Evolutionary conservation across 2,329 filamentous ascomycete genomes (phyloP), one percentile per base, ranked within the genome.

Genomic region (Colletotrichum australisinense): DNA sequence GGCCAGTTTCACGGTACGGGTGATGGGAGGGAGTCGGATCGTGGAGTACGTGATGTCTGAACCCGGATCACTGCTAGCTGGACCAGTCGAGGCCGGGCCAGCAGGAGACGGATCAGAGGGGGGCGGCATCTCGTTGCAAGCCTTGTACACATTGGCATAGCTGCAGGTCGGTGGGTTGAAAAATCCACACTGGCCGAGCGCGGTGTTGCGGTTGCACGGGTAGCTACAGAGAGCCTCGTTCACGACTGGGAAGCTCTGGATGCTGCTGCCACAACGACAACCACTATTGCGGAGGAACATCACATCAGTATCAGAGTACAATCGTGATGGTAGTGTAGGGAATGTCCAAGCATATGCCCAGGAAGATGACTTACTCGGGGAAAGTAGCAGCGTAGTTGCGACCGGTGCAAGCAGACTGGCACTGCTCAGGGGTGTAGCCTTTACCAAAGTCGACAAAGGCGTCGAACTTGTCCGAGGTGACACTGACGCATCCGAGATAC

Each of bases 401-500:
- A 7, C 63, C 72, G 1, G 28, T 58, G 32, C 74, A 75, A 52
- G 74, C 72, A 4, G 72, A 65, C 46, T 75, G 67, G 28, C 74
- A 75, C 52, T 72, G 63, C 52, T 74, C 67, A 3, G 72, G 72
- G 14, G 59, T 74, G 28, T 60, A 74, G n/a, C 55, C 49, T 16
- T 24, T 24, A 22, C 59, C 58, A 42, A 75, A 68, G n/a, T 53
- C 30, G 58, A 72, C 72, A 32, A 63, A 63, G 28, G 67, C 38
- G 22, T 49, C 32, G 56, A 74, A 72, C 42, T 58, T 63, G 56
- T 68, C 60, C 11, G 52, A 42, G 14, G 55, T 66, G 28, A 67
- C 66, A 24, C 72, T 65, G 32, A 72, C 68, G 42, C 74, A 75
- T 30, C 72, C 74, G 9, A 67, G 52, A 19, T 75, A 74, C 63